Percentiles rank a stretch among this genome's conserved stretches.
Conservation (phyloP, 2,329 filamentous ascomycete species). For the Aspergillus sp. region DNA sequence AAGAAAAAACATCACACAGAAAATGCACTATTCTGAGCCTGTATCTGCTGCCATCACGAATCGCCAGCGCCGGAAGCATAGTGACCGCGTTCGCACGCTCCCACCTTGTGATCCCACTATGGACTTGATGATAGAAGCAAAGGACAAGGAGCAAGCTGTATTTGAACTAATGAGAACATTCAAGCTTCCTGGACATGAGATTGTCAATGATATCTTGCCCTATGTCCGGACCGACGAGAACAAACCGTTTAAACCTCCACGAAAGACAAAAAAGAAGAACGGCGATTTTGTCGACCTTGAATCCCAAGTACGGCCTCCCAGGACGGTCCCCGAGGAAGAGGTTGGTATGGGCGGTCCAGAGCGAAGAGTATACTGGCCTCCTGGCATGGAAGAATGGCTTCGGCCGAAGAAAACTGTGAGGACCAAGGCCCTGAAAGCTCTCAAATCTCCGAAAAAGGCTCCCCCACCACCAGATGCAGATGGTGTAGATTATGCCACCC, state of each 20-base stretch:
- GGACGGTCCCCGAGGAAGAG: constrained; percentile 63
- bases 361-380: constrained; percentile 84
- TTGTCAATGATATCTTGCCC: constrained; percentile 74
- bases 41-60: constrained; percentile 73
- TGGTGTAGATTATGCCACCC: neutral
- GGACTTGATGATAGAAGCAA: constrained; percentile 99
- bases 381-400: constrained; percentile 87
- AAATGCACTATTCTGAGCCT: constrained; percentile 95
- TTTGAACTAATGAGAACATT: constrained; percentile 91
- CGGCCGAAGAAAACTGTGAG: constrained; percentile 66
- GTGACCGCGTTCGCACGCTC: constrained; percentile 71
- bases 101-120: constrained; percentile 80
- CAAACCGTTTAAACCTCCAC: constrained; percentile 52
- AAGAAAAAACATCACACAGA: constrained; percentile 80
- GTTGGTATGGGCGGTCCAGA: constrained; percentile 84
- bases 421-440: constrained; percentile 18
- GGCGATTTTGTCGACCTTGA: constrained; percentile 40
- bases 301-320: constrained; percentile 43
- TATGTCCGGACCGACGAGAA: constrained; percentile 76
- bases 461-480: constrained; percentile 10
- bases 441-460: constrained; percentile 21
- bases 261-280: constrained; percentile 48
- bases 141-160: constrained; percentile 95
- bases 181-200: constrained; percentile 76
- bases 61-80: constrained; percentile 80